Evolutionary conservation across 2,329 filamentous ascomycete species (phyloP).

Genomic region (Ascochyta rabiei): DNA sequence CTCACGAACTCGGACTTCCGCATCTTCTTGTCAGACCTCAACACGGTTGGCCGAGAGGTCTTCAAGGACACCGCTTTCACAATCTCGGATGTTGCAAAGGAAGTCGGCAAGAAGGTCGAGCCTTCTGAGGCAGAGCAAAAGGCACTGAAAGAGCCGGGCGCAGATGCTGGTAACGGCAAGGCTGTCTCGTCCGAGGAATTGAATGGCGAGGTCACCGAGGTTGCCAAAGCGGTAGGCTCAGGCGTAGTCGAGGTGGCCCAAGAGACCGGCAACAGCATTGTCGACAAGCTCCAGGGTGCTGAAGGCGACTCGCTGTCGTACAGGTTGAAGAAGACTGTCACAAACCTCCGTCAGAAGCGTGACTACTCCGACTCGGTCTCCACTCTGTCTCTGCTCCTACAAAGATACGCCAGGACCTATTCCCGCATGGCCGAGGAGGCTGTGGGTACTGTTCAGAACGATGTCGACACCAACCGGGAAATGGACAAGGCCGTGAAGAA

Average conservation of each 20-base stretch:
- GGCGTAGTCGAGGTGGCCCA: constrained; percentile 55
- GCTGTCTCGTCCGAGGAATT: constrained; percentile 68
- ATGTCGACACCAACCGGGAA: constrained; percentile 74
- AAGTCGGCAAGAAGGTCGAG: constrained; percentile 75
- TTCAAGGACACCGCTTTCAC: constrained; percentile 86
- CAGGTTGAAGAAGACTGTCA: constrained; percentile 76
- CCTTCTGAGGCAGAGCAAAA: constrained; percentile 68
- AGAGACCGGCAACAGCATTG: constrained; percentile 72
- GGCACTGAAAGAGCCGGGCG: constrained; percentile 58
- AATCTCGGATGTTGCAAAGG: constrained; percentile 74
- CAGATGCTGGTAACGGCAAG: constrained; percentile 52
- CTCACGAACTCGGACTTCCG: constrained; percentile 91
- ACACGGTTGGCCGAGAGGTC: constrained; percentile 79
- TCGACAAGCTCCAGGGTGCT: constrained; percentile 73
- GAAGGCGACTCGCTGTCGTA: constrained; percentile 75
- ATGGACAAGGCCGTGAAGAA: constrained; percentile 77
- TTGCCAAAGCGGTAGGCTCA: constrained; percentile 53
- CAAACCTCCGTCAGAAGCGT: constrained; percentile 73
- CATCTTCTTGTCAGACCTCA: constrained; percentile 80
- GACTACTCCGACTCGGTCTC: constrained; percentile 90
- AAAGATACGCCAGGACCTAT: constrained; percentile 79
- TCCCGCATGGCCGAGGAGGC: constrained; percentile 74
- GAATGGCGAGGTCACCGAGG: constrained; percentile 53
- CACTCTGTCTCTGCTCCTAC: constrained; percentile 74
- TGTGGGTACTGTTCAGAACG: constrained; percentile 69